Evolutionary conservation across 1,139 yeast species (phyloP).

Genomic region (Tardiomyces blankii): DNA sequence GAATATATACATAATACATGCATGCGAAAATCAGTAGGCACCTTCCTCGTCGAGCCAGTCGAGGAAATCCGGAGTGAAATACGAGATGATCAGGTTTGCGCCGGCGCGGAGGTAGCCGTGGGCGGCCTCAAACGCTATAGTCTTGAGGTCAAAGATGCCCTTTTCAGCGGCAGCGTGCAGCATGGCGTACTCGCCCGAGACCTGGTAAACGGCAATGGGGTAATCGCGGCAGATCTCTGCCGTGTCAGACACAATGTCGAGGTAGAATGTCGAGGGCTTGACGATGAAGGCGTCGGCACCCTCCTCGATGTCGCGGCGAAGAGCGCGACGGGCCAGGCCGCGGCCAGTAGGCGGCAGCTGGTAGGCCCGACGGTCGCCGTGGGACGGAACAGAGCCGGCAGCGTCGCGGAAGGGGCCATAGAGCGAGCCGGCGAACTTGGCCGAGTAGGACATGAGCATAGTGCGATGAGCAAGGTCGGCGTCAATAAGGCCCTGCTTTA

Average conservation of each 20-base stretch:
- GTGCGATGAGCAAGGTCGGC: constrained; percentile 83
- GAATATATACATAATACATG: constrained; percentile 1
- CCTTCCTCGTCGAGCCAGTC: constrained; percentile 60
- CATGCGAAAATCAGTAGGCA: not conserved
- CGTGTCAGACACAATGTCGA: constrained; percentile 86
- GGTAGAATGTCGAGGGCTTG: constrained; percentile 93
- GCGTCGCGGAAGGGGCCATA: constrained; percentile 99
- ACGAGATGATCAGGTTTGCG: constrained; percentile 80
- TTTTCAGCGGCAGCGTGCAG: constrained; percentile 97
- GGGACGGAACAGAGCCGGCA: constrained; percentile 82
- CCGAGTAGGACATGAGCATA: constrained; percentile 86
- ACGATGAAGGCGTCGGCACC: constrained; percentile 95
- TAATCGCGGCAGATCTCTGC: constrained; percentile 68
- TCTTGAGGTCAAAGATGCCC: constrained; percentile 79
- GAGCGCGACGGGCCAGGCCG: constrained; percentile 90
- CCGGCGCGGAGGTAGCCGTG: constrained; percentile 93
- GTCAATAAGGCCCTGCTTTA: constrained; percentile 71
- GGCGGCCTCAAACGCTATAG: constrained; percentile 86
- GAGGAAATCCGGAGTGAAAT: constrained; percentile 91
- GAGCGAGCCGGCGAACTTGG: constrained; percentile 81
- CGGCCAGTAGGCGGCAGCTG: constrained; percentile 91
- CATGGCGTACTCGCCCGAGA: constrained; percentile 97
- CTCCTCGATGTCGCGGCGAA: constrained; percentile 73
- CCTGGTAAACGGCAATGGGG: constrained; percentile 94
- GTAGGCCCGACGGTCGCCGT: constrained; percentile 87